Evolutionary conservation across 495 filamentous ascomycete species (phyloP).

Genomic region (Clavariopsis aquatica): DNA sequence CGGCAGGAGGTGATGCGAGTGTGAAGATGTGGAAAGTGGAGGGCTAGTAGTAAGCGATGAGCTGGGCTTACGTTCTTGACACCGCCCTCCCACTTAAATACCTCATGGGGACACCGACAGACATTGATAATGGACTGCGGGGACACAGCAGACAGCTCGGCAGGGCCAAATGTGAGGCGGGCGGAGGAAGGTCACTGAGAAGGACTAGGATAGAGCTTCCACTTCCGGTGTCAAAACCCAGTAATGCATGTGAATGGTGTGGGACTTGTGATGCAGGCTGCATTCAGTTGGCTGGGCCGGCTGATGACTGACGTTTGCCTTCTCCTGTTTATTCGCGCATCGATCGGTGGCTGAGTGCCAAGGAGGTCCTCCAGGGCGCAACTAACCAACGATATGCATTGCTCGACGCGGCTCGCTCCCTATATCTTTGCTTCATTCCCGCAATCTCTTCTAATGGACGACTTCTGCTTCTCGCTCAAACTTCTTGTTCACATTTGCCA

Average conservation of each 20-base stretch:
- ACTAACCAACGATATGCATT: too few relatives aligned
- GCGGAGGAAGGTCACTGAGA: not conserved
- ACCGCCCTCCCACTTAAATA: not conserved
- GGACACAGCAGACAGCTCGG: too few relatives aligned
- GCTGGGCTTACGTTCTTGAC: not conserved
- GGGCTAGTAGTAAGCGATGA: conserved; percentile 1
- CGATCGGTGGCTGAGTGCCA: not conserved
- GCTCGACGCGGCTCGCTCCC: not conserved
- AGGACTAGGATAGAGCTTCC: not conserved
- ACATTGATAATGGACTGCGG: too few relatives aligned
- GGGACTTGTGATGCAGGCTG: not conserved
- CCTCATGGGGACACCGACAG: not conserved
- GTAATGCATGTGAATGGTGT: not conserved
- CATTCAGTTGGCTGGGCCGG: not conserved
- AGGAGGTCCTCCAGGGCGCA: not conserved
- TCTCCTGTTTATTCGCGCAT: not conserved
- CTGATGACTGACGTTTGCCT: not conserved
- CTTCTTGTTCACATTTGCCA: not conserved
- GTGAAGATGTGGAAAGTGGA: conserved; percentile 86
- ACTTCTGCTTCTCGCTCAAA: not conserved
- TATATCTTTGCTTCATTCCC: not conserved
- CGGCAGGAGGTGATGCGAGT: conserved; percentile 80
- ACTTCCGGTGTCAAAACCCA: not conserved
- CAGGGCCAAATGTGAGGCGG: not conserved
- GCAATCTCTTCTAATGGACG: not conserved